Base-by-base conservation (phyloP, 805 yeast species). In the Candida ponderosae region DNA sequence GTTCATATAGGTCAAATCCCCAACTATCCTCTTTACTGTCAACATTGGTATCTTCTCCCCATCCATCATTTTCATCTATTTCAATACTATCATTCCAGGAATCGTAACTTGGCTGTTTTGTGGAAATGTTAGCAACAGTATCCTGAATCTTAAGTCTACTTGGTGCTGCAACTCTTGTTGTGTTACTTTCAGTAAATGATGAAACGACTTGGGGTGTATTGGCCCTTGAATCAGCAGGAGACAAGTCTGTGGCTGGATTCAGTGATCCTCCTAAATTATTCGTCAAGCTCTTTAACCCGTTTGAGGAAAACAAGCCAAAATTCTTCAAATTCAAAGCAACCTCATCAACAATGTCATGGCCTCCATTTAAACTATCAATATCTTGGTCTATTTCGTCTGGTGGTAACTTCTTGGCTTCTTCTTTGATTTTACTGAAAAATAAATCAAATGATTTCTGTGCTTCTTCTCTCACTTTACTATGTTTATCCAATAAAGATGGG, bases 401-500 rank as follows among this genome's bases (percentile, higher is more conserved):
- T 30, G 69, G 59, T 19, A 57, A 43, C 19, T 55, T 55, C 2
- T 65, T 44, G 6, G 75, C 71, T 33, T 70, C 79, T 5, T 48
- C 51, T 34, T 70, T 66, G 38, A 83, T 69, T 46, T 74, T 76
- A 5, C 54, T 57, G 50, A 81, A 63, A 51, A 84, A 81, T 20
- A 69, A 40, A 20, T 80, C 78, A 45, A 90, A 78, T 0, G 87
- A 71, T 32, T 67, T 59, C 46, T 75, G 75, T 0, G 96, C 95
- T 50, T 81, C 84, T 0, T 59, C 59, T 41, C 97, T 68, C 3
- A 90, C 89, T 37, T 74, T 71, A 6, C 64, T 60, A 10, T 86
- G 81, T 37, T 69, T 71, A 57, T 93, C 97, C 52, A 90, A 69
- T 39, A 90, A 63, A 2, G 93, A 76, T 1, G 93, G 84, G 0